These are phyloP conservation scores for Diaporthe batatas DNA, from an alignment of 2,329 filamentous ascomycete species.

Conservation along the genomic window DNA sequence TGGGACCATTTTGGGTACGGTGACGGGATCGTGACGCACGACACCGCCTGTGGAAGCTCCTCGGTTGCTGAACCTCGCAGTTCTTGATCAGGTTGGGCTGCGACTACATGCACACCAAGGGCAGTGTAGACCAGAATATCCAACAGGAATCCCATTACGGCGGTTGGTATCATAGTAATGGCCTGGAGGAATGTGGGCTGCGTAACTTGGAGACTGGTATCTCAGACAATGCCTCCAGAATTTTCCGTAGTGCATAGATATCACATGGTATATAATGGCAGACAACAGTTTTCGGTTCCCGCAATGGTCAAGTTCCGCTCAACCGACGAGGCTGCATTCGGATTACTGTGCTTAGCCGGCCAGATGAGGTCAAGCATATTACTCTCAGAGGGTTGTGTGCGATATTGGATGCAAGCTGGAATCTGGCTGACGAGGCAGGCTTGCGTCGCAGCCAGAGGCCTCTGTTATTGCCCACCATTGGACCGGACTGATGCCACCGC, in stretches of 20 bases:
- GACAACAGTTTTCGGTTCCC: no score
- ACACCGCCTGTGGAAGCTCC: conserved; percentile 13
- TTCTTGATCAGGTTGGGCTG: background rate
- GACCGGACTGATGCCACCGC: background rate
- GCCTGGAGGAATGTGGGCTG: no score
- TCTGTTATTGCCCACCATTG: background rate
- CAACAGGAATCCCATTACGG: background rate
- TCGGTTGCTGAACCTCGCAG: conserved; percentile 10
- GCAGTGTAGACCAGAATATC: background rate
- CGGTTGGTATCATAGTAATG: background rate
- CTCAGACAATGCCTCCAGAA: no score
- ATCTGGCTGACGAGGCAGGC: background rate
- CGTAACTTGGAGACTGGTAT: background rate
- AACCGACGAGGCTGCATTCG: conserved; percentile 6
- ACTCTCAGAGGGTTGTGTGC: background rate
- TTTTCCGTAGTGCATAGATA: background rate
- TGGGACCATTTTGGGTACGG: conserved; percentile 53
- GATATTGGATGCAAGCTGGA: background rate
- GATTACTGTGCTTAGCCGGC: conserved; percentile 11
- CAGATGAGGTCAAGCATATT: background rate
- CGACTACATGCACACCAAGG: background rate
- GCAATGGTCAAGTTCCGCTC: background rate
- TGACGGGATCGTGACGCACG: conserved; percentile 47
- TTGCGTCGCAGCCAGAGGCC: background rate
- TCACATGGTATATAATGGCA: conserved; percentile 12